Evolutionary conservation across 169 alveolate species (phyloP), one percentile per base, ranked within the genome.

Genomic region (Babesia caballi): DNA sequence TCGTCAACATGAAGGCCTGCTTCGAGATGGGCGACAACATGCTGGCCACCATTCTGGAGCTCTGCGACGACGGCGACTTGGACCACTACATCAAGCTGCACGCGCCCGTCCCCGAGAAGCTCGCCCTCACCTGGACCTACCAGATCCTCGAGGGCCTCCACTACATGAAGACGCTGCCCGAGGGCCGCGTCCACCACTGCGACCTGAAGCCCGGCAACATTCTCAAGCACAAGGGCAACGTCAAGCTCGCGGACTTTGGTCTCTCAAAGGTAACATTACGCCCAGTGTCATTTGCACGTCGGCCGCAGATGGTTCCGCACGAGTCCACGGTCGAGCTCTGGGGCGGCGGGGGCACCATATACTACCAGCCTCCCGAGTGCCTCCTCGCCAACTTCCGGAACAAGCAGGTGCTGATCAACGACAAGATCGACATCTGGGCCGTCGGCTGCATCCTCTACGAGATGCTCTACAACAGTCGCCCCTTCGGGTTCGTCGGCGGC

Each of bases 281-380:
- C n/a, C 44, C 6, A 6, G 23, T 47, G 21, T 12, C 3, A 21
- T 4, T 15, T 40, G 11, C 17, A 46, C 23, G 28, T 40, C 27
- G 23, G 19, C 15, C 30, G 53, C 67, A 82, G 82, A 56, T 90
- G 72, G 84, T 70, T 40, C 61, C 87, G 36, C 92, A 81, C 14
- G 90, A 92, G 66, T 70, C 92, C 42, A 73, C 53, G 66, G 74
- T 32, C 65, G 82, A 60, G 53, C 82, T 71, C 21, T 85, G 94
- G 89, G 91, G 87, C 17, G 96, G 96, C 8, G 96, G 96, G n/a
- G 96, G 96, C 38, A 93, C 96, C 12, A 85, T 93, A 35, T 92
- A 93, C 91, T 93, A 93, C 82, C 96, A 93, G 84, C 96, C 96
- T 9, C 96, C 96, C 14, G 96, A 93, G 69, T 92, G 95, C 52